Evolutionary conservation across 2,329 filamentous ascomycete genomes (phyloP), one percentile per base, ranked within the genome.

Genomic region (Thelonectria blattea): DNA sequence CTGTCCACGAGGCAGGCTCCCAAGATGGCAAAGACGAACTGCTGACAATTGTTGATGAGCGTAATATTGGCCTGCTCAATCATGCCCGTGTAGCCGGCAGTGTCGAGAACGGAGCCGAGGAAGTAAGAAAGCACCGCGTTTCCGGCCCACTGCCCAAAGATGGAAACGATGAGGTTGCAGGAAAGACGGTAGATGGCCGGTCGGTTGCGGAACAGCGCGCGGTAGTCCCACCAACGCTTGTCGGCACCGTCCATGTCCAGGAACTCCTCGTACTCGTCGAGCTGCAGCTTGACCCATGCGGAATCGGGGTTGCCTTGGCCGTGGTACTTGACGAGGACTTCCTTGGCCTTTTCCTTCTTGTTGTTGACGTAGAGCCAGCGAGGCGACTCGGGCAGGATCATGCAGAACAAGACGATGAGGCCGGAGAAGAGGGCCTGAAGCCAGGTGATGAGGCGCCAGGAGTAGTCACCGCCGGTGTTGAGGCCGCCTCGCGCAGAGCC

Each of bases 1-100:
- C 69, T 73, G 58, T 85, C 83, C 24, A 85, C 80, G 2, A 85
- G 68, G 12, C 75, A 70, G 17, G 83, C 81, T 30, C 84, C 84
- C 14, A 80, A 58, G 34, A 83, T 76, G 43, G 82, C 81, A 63
- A 78, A 81, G 54, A 78, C 65, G 68, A 84, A 80, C 65, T 83
- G 80, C 68, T 82, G 78, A 56, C 79, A 80, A 27, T 78, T 78
- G 72, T 84, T 81, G 69, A 82, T 81, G 32, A 85, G 78, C 9
- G 79, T 83, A 62, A 86, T 78, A 67, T 84, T 81, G 52, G 79
- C 76, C 66, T 83, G 78, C 18, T 66, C 57, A 30, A 72, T 68
- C n/a, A 53, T 42, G 48, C 75, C 71, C 1, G 70, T 77, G 65
- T 82, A 77, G 18, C 84, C 84, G 48, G 82, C 82, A 3, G 80